Conservation (phyloP, 768 basidiomycete species). For the Termitomyces sp. region DNA sequence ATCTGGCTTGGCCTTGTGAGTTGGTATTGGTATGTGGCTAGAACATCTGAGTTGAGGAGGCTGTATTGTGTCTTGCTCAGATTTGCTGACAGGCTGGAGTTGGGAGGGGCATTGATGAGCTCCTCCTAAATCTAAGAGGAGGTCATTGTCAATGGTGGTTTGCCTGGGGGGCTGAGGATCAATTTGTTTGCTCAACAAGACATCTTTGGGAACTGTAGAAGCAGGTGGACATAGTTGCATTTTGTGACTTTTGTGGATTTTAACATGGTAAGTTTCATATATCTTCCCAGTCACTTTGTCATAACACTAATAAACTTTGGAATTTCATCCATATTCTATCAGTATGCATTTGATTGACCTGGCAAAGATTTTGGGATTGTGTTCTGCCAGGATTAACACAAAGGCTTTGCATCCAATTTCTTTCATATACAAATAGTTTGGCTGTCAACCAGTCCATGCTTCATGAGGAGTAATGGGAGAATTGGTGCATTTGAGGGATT, state of each 20-base stretch:
- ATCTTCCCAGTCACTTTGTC: neutral
- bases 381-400: neutral
- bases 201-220: too few species aligned
- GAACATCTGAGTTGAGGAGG: neutral
- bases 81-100: neutral
- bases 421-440: too few species aligned
- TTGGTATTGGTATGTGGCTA: neutral
- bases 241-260: neutral
- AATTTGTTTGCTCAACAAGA: neutral
- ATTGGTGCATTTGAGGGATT: neutral
- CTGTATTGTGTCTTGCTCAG: neutral
- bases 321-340: neutral
- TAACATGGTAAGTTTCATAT: neutral
- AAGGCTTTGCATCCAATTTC: too few species aligned
- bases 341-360: neutral
- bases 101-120: neutral
- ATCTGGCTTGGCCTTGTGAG: neutral
- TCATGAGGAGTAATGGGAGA: neutral
- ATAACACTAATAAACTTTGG: neutral
- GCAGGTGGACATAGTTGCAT: neutral
- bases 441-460: too few species aligned
- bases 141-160: neutral
- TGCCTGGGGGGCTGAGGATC: too few species aligned
- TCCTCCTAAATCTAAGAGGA: neutral
- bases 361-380: neutral